phyloP scores from a whole-genome alignment of 495 filamentous ascomycete genomes.

The Glarea lozoyensis region DNA sequence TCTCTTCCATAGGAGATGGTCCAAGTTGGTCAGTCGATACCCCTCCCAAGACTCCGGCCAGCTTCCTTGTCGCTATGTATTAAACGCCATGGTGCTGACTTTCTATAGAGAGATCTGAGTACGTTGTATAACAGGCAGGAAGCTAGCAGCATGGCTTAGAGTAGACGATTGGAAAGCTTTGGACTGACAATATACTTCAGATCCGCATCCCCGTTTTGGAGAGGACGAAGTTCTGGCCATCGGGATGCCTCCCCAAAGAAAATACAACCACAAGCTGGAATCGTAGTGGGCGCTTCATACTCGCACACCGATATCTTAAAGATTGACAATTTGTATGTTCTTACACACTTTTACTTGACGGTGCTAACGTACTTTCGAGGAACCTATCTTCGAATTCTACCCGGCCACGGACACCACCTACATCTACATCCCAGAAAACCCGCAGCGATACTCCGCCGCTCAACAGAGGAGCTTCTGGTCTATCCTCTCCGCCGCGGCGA shows the following conservation, averaged over 20 bases:
- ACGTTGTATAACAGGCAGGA: conserved; percentile 9
- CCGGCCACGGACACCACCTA: conserved; percentile 54
- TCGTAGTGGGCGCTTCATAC: conserved; percentile 92
- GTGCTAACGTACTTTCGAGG: conserved; percentile 28
- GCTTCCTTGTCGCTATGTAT: background rate
- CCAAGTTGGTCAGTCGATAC: conserved; percentile 73
- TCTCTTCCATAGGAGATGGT: conserved; percentile 77
- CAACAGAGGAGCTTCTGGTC: conserved; percentile 38
- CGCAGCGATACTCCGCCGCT: conserved; percentile 43
- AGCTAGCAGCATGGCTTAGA: background rate
- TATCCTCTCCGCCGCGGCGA: conserved; percentile 53
- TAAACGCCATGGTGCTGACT: background rate
- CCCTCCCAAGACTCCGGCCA: conserved; percentile 1
- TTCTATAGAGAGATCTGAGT: conserved; percentile 25
- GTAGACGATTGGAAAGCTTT: background rate
- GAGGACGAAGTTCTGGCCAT: conserved; percentile 41
- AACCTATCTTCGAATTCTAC: conserved; percentile 41
- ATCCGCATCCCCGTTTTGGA: conserved; percentile 86
- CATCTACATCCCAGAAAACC: conserved; percentile 25
- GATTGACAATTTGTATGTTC: conserved; percentile 46
- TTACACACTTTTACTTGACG: background rate
- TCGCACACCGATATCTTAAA: conserved; percentile 93
- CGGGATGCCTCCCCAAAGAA: conserved; percentile 39
- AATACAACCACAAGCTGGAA: conserved; percentile 54
- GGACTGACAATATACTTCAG: conserved; percentile 35